Evolutionary conservation across 139 green algal species (phyloP).

Genomic region (Deuterostichococcus epilithicus): DNA sequence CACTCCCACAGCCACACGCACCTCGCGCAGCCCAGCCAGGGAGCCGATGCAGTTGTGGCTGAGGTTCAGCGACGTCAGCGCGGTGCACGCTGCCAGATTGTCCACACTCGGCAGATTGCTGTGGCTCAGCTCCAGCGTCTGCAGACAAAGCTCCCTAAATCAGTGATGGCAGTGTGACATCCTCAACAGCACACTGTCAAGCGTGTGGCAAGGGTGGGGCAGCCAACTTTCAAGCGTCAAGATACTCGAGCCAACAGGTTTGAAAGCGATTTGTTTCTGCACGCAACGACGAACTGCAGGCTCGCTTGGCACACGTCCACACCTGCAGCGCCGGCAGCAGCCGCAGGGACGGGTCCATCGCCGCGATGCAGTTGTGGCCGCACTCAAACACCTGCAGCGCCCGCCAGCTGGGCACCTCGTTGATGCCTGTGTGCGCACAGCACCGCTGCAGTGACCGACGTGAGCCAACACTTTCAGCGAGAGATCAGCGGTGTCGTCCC

Average conservation of each 20-base stretch:
- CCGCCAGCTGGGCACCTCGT: background rate
- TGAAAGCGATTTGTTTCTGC: too few relatives aligned
- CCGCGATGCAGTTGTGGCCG: conserved; percentile 7
- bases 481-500: too few relatives aligned
- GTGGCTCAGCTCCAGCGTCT: conserved; percentile 11
- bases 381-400: background rate
- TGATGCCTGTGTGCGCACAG: background rate
- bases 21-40: background rate
- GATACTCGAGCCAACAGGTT: too few relatives aligned
- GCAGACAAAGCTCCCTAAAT: background rate
- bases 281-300: too few relatives aligned
- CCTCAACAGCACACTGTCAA: too few relatives aligned
- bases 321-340: conserved; percentile 3
- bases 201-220: too few relatives aligned
- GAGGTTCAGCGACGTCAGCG: conserved; percentile 9
- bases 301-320: background rate
- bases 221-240: too few relatives aligned
- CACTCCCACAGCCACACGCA: background rate
- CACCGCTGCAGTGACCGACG: too few relatives aligned
- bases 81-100: background rate
- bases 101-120: conserved; percentile 8
- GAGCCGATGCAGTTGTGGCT: conserved; percentile 16
- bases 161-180: too few relatives aligned
- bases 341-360: conserved; percentile 12
- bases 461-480: too few relatives aligned